Base-by-base conservation (phyloP, 345 rosid species). In the Arabidopsis arenosa region DNA sequence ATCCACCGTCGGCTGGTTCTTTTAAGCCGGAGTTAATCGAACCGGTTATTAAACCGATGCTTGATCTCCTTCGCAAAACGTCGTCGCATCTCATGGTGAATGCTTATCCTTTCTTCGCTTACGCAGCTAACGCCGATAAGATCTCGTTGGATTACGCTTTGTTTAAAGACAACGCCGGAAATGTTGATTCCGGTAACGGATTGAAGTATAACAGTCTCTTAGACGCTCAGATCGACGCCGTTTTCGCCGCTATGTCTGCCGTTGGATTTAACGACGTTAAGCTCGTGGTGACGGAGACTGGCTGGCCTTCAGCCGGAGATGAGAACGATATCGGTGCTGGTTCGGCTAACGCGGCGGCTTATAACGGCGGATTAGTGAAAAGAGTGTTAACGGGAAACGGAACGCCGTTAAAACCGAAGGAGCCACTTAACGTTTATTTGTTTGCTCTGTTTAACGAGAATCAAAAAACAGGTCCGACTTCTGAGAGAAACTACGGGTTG, bases 291-390 rank as follows among this genome's bases (percentile, higher is more conserved):
- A 83, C 92, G 21, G 99, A 96, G 81, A 96, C 98, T 0, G 97
- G 99, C 0, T 96, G 98, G 99, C 99, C 99, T 1, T 96, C 99
- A 0, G 81, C 79, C n/a, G 99, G 99, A 0, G 98, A 90, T 39
- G 72, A 81, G 76, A 84, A 82, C 6, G 99, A 96, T 81, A 49
- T 82, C 28, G 99, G 99, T 0, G 90, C 96, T 0, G 79, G 88
- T 5, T 23, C 74, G 2, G 84, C 61, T 5, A 96, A 93, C 72
- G 99, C 97, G 23, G 97, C 89, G 26, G 63, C 98, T 0, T 96
- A 96, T 63, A 96, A 96, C 65, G 92, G 95, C 2, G 92, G 94
- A 10, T 80, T 96, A 6, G 86, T 96, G 51, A 84, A 75, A 4
- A 76, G 96, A 68, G 89, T 89, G 43, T 78, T 86, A 28, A 84